A percentile compares a stretch with the other conserved stretches of the same genome.
Evolutionary conservation across 2,329 filamentous ascomycete species (phyloP).

Genomic region (Nannizzia gypsea): DNA sequence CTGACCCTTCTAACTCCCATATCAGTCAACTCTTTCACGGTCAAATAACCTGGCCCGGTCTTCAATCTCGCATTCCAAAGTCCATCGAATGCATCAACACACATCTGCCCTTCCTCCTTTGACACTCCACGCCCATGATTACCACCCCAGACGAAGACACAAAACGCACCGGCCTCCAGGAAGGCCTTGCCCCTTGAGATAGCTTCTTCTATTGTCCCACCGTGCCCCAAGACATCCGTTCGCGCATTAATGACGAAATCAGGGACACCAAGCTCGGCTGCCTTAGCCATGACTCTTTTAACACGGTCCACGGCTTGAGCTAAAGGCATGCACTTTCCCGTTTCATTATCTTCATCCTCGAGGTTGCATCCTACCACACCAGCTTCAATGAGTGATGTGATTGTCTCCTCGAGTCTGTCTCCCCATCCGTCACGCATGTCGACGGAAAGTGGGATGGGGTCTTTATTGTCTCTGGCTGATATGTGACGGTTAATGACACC

Average conservation of each 20-base stretch:
- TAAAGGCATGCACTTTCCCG: constrained; percentile 23
- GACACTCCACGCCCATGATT: constrained; percentile 28
- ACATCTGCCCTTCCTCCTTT: constrained; percentile 32
- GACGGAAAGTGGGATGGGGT: constrained; percentile 36
- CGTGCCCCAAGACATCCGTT: constrained; percentile 38
- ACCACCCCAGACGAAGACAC: constrained; percentile 46
- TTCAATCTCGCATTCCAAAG: constrained; percentile 21
- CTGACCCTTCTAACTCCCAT: constrained; percentile 10
- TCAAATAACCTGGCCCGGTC: constrained; percentile 9
- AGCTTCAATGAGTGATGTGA: constrained; percentile 32
- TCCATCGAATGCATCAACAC: constrained; percentile 38
- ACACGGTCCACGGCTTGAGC: constrained; percentile 39
- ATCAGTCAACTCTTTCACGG: constrained; percentile 9
- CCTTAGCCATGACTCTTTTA: constrained; percentile 31
- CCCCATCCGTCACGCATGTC: constrained; percentile 49
- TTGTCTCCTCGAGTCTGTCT: constrained; percentile 31
- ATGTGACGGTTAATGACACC: constrained; percentile 24
- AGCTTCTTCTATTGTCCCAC: constrained; percentile 34
- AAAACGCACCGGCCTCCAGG: constrained; percentile 43
- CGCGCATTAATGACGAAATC: constrained; percentile 45
- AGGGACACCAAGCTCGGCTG: constrained; percentile 35
- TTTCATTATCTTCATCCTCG: constrained; percentile 37
- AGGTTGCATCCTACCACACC: constrained; percentile 46
- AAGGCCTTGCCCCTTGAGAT: constrained; percentile 42
- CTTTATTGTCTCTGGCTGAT: neutral